Evolutionary conservation across 2,329 filamentous ascomycete species (phyloP), one percentile per base, ranked within the genome.

Genomic region (Botryotinia calthae): DNA sequence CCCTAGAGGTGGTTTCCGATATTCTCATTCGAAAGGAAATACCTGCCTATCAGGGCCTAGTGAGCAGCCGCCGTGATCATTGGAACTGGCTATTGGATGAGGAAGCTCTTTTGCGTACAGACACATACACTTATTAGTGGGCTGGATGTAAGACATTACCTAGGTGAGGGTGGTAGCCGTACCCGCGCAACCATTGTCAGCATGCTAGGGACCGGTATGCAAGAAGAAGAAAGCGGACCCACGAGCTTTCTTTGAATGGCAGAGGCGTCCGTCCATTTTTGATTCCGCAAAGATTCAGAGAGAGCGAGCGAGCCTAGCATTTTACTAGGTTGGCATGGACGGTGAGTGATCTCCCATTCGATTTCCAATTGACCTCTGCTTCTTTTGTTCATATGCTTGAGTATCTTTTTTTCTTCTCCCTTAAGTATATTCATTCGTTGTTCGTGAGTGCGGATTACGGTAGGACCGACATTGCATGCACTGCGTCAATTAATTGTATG

Each of bases 401-500:
- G 4, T 42, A 22, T 31, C 14, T 10, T 56, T 14, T 44, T 44
- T n/a, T 20, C 18, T 31, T 56, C 12, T 31, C 31, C 18, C 34
- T 42, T 25, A 7, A 37, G 37, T 37, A n/a, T 31, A n/a, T 31
- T 56, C 25, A 68, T 42, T 42, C 14, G n/a, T 68, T 68, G 10
- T 25, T 56, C 65, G 14, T 37, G 18, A n/a, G 18, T 18, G 54
- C 37, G 10, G 48, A 9, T 56, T 31, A 22, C 34, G 44, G 63
- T 51, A 66, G 63, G 48, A 51, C 48, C 25, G n/a, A 56, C 37
- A 16, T 67, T 42, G 48, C 48, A 67, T 42, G 48, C 48, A 67
- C 31, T 56, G 34, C 34, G 34, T 56, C n/a, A 22, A 28, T 56
- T 68, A 25, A 44, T 68, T 56, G 37, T 18, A 31, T n/a, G 28